phyloP scores from a whole-genome alignment of 306 rosid genomes.

The Corylus avellana region DNA sequence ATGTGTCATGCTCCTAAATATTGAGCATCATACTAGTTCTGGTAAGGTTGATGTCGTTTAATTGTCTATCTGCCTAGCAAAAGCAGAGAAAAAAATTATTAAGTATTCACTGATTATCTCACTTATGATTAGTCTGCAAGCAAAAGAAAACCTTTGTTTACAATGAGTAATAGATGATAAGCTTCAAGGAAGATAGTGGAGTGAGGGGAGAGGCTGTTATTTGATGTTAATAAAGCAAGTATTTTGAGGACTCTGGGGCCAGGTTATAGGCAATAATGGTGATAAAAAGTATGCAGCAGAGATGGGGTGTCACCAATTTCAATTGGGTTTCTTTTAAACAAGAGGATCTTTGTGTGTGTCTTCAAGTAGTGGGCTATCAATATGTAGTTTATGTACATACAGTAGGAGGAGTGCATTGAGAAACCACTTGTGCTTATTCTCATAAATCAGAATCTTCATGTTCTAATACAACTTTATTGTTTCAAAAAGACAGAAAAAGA shows the following conservation, averaged over 20 bases:
- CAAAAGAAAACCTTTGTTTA: not conserved
- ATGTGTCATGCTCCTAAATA: not conserved
- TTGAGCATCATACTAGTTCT: not conserved
- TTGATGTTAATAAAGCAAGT: not conserved
- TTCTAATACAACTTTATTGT: not conserved
- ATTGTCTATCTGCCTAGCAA: not conserved
- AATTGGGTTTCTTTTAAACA: constrained; percentile 22
- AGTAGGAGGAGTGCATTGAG: constrained; percentile 25
- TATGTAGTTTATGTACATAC: not conserved
- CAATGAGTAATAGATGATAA: not conserved
- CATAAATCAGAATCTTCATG: constrained; percentile 32
- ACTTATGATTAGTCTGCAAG: not conserved
- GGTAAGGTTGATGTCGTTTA: not conserved
- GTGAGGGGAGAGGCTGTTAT: constrained; percentile 20
- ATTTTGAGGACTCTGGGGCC: constrained; percentile 13
- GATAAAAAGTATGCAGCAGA: constrained; percentile 2
- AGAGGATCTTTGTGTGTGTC: constrained; percentile 28
- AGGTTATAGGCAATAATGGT: constrained; percentile 15
- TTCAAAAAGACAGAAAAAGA: not conserved
- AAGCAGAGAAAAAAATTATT: not conserved
- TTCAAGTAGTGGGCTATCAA: constrained; percentile 21
- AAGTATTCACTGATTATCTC: not conserved
- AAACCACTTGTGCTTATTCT: constrained; percentile 32
- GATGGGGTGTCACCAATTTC: constrained; percentile 17
- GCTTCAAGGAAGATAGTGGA: constrained; percentile 17